phyloP scores from a whole-genome alignment of 371 early-diverging fungal genomes.

The Mortierella polycephala region DNA sequence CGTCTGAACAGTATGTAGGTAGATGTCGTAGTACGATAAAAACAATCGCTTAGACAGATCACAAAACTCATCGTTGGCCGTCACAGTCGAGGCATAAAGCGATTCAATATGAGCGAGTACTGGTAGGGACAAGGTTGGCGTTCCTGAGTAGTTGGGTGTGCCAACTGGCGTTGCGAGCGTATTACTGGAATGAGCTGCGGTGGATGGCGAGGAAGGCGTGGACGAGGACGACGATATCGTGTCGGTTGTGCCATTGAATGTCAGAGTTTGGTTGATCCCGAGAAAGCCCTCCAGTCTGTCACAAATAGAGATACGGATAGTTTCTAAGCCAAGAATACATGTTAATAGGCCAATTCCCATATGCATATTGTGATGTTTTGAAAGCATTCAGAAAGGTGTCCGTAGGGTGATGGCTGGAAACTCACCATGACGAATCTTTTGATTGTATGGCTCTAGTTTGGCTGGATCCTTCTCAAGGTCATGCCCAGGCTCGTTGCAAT shows the following conservation, averaged over 20 bases:
- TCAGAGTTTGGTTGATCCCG: constrained; percentile 39
- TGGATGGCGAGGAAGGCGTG: constrained; percentile 23
- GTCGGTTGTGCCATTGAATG: constrained; percentile 17
- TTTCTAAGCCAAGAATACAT: constrained; percentile 53
- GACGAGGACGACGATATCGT: constrained; percentile 20
- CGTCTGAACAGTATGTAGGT: constrained; percentile 58
- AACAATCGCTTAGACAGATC: constrained; percentile 63
- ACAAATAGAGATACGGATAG: constrained; percentile 64
- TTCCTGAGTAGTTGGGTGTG: constrained; percentile 45
- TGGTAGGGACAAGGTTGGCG: constrained; percentile 5
- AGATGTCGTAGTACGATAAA: constrained; percentile 60
- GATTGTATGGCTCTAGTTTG: constrained; percentile 60
- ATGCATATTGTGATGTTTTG: neutral
- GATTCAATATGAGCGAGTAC: constrained; percentile 41
- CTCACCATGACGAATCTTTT: constrained; percentile 66
- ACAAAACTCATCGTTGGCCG: constrained; percentile 54
- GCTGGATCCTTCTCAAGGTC: constrained; percentile 57
- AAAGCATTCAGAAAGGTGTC: neutral
- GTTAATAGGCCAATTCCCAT: no score
- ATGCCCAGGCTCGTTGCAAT: constrained; percentile 62
- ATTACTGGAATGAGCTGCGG: constrained; percentile 6
- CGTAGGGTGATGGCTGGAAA: neutral
- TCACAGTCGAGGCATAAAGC: constrained; percentile 24
- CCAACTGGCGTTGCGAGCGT: constrained; percentile 35
- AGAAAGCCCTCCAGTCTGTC: constrained; percentile 62